Base-by-base conservation (phyloP, 352 stramenopile species). In the Aphanomyces stellatus region DNA sequence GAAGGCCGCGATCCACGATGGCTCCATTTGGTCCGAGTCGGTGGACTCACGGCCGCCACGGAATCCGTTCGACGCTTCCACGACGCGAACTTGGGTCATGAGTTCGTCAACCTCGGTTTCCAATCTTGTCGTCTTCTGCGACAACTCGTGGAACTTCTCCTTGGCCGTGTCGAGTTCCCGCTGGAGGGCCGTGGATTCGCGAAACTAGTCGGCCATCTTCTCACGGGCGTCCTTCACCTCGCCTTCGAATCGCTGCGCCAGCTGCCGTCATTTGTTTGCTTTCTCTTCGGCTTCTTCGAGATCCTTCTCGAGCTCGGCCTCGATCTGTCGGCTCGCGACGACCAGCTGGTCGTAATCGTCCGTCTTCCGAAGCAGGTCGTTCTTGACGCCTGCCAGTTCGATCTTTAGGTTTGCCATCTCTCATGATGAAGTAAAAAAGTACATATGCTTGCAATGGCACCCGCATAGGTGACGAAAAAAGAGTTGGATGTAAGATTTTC, bases 1-100 rank as follows among this genome's bases (percentile, higher is more conserved):
- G n/a, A n/a, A n/a, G n/a, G n/a, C n/a, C n/a, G n/a, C n/a, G n/a
- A n/a, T n/a, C n/a, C n/a, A n/a, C n/a, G n/a, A n/a, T n/a, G n/a
- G n/a, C n/a, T n/a, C n/a, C n/a, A n/a, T n/a, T n/a, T n/a, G n/a
- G n/a, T n/a, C n/a, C n/a, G n/a, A n/a, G n/a, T n/a, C n/a, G n/a
- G n/a, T n/a, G n/a, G n/a, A n/a, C n/a, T n/a, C n/a, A n/a, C n/a
- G n/a, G n/a, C n/a, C n/a, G n/a, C n/a, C n/a, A n/a, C n/a, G n/a
- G n/a, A n/a, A n/a, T 8, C 74, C 77, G 43, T 91, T 85, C 0
- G 85, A 92, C 25, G 85, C 85, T 65, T 89, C 77, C 48, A 94
- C 66, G 17, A 94, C 84, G 63, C 85, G 85, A 61, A 94, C 82
- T 65, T 92, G 83, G 13, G 85, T 94, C 56, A 81, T 69, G 30